Evolutionary conservation across 768 basidiomycete species (phyloP).

Genomic region (Scleroderma citrinum): DNA sequence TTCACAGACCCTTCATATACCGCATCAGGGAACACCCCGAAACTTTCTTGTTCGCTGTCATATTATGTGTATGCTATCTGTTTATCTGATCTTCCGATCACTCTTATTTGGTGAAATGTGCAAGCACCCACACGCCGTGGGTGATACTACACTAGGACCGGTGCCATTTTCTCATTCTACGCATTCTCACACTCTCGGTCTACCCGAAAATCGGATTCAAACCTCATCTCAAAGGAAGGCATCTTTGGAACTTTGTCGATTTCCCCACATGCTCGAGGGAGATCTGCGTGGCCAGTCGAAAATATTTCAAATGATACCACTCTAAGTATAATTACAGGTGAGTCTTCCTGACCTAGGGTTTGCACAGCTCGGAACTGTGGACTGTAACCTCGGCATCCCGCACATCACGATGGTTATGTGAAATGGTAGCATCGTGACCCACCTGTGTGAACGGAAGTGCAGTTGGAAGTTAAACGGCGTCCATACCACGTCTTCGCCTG

Average conservation of each 20-base stretch:
- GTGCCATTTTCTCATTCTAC: too few species aligned
- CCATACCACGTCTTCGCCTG: too few species aligned
- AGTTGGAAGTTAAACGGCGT: conserved; percentile 61
- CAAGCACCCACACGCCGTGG: not conserved
- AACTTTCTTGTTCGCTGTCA: conserved; percentile 14
- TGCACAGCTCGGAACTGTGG: not conserved
- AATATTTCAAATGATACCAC: conserved; percentile 30
- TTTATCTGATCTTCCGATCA: conserved; percentile 10
- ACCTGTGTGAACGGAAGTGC: not conserved
- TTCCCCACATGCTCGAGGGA: conserved; percentile 8
- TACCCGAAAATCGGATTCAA: not conserved
- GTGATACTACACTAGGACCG: too few species aligned
- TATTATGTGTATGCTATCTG: conserved; percentile 25
- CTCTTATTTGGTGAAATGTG: not conserved
- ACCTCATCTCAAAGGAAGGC: not conserved
- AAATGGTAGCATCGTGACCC: not conserved
- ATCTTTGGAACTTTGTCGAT: conserved; percentile 11
- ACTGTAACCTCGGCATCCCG: not conserved
- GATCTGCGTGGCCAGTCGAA: conserved; percentile 13
- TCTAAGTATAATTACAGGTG: not conserved
- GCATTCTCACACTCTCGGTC: not conserved
- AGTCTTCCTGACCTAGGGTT: not conserved
- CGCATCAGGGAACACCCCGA: conserved; percentile 29
- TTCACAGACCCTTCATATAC: conserved; percentile 5
- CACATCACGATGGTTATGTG: not conserved